Conservation (phyloP, 2,329 filamentous ascomycete genomes). For the Aureobasidium sp. region DNA sequence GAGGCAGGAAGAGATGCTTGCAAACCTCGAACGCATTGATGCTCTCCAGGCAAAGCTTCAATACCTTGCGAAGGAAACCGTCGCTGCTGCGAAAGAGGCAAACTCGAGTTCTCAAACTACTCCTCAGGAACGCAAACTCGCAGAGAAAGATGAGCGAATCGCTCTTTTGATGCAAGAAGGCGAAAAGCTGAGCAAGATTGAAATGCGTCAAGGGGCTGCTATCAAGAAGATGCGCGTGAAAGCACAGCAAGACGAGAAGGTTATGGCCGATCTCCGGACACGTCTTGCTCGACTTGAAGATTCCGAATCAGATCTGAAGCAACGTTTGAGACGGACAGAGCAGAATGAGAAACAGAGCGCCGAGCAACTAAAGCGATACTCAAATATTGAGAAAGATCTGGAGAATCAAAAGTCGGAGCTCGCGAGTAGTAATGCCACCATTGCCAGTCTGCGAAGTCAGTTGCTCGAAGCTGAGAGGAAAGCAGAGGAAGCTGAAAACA, state of each 20-base stretch:
- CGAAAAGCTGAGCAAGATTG: conserved; percentile 73
- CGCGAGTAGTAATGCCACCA: conserved; percentile 53
- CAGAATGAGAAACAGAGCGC: conserved; percentile 46
- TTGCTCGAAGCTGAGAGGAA: conserved; percentile 58
- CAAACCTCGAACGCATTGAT: conserved; percentile 82
- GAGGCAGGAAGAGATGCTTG: conserved; percentile 73
- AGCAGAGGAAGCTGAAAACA: conserved; percentile 57
- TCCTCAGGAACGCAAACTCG: conserved; percentile 66
- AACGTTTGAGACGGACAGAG: conserved; percentile 54
- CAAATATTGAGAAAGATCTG: conserved; percentile 48
- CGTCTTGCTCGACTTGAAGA: conserved; percentile 60
- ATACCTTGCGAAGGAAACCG: conserved; percentile 73
- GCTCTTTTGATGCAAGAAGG: conserved; percentile 87
- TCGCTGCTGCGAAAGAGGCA: conserved; percentile 63
- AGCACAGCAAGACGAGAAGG: conserved; percentile 42
- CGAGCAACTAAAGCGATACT: conserved; percentile 45
- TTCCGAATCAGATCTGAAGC: conserved; percentile 49
- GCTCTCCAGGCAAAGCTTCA: conserved; percentile 84
- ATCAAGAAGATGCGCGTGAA: conserved; percentile 68
- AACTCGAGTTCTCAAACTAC: conserved; percentile 54
- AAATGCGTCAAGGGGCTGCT: conserved; percentile 72
- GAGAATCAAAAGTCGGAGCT: conserved; percentile 54
- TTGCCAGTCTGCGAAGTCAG: conserved; percentile 61
- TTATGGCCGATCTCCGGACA: conserved; percentile 42
- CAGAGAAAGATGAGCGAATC: conserved; percentile 86